Base-by-base conservation (phyloP, 108 stramenopile genomes). In the Cyclotella cryptica region DNA sequence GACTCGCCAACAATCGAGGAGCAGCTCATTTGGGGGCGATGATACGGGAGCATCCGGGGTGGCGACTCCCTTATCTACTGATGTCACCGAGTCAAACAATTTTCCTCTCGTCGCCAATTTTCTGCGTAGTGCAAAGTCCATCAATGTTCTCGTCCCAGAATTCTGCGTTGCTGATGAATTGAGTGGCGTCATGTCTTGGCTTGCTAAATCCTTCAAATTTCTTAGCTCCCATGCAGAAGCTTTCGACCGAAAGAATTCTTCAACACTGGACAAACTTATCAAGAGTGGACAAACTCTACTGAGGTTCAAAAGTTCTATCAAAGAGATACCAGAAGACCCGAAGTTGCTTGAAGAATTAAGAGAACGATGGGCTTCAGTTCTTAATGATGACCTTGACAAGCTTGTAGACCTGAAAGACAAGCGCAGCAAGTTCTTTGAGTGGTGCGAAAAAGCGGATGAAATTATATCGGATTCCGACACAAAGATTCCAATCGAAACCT, bases 211-310 rank as follows among this genome's bases (percentile, higher is more conserved):
- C 79, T 61, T 76, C 72, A 61, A 85, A 62, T 52, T 93, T 86
- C 85, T 89, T 58, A 64, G 51, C 77, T 58, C 52, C 53, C 57
- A 88, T 79, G 28, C 52, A 77, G 63, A 88, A 82, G 67, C 88
- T 79, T 83, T 61, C 44, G 90, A 93, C 65, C 85, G 79, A 45
- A 75, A 86, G 29, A 88, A 75, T 62, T 86, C 88, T 65, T 84
- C 89, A 15, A 80, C 84, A 14, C 84, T 93, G 41, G 89, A 91
- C 77, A 82, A 88, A 62, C 85, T 88, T 35, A 66, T 91, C 41
- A 67, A 80, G 47, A 85, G 83, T 54, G 92, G 92, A 12, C 72
- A 84, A 40, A 78, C 65, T 9, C 84, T 91, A 14, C 55, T 84
- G 18, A 69, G 78, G 27, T 59, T 69, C 63, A 72, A 53, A 10